Conservation (phyloP, 2,329 filamentous ascomycete genomes). For the Calonectria crousiana region DNA sequence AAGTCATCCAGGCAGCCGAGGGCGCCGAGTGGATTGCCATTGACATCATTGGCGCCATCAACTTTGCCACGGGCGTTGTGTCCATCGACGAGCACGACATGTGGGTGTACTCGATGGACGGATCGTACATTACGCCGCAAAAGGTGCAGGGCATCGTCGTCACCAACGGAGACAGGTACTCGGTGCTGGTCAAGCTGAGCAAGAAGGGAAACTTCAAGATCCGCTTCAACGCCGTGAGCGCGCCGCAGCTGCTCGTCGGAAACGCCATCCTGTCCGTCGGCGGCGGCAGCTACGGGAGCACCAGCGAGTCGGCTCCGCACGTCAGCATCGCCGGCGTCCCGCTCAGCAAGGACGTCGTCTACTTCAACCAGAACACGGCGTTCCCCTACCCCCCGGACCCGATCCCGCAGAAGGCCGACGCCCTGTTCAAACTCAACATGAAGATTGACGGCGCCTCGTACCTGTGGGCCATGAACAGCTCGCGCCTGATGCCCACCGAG, state of each 20-base stretch:
- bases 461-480: slow-evolving; percentile 65
- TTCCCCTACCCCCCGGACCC: slow-evolving; percentile 61
- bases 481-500: slow-evolving; percentile 53
- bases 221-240: slow-evolving; percentile 61
- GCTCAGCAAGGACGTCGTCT: slow-evolving; percentile 53
- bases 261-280: slow-evolving; percentile 60
- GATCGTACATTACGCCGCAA: slow-evolving; percentile 65
- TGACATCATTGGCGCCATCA: slow-evolving; percentile 65
- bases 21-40: slow-evolving; percentile 61
- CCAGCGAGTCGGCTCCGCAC: slow-evolving; percentile 52
- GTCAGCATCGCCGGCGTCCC: slow-evolving; percentile 63
- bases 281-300: slow-evolving; percentile 24
- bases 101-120: slow-evolving; percentile 68
- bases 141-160: slow-evolving; percentile 61
- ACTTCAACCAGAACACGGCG: slow-evolving; percentile 58
- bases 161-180: slow-evolving; percentile 65
- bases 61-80: slow-evolving; percentile 57
- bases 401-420: slow-evolving; percentile 57
- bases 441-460: slow-evolving; percentile 57
- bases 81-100: slow-evolving; percentile 66
- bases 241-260: slow-evolving; percentile 67
- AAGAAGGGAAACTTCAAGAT: slow-evolving; percentile 65
- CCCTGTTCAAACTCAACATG: slow-evolving; percentile 59
- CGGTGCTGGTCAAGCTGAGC: slow-evolving; percentile 61
- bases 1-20: slow-evolving; percentile 53